Evolutionary conservation across 768 basidiomycete species (phyloP).

Genomic region (Amanita jacksonii): DNA sequence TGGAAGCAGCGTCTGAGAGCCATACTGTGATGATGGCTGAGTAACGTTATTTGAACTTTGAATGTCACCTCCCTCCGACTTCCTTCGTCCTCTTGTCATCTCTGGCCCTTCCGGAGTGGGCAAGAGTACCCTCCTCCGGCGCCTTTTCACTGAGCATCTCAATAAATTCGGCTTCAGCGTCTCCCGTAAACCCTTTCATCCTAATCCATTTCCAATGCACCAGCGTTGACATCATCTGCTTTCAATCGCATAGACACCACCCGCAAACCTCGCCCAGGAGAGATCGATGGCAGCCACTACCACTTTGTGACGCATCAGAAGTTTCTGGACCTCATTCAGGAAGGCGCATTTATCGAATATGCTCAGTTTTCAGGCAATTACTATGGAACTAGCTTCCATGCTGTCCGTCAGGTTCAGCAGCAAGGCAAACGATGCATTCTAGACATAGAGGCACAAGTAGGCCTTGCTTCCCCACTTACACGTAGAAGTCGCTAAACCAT

Average conservation of each 20-base stretch:
- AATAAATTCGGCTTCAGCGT: constrained; percentile 89
- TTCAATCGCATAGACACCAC: constrained; percentile 84
- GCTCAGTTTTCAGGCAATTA: constrained; percentile 89
- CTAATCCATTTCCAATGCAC: constrained; percentile 7
- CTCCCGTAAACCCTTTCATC: constrained; percentile 54
- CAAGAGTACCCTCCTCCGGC: constrained; percentile 81
- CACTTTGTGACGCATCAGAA: constrained; percentile 68
- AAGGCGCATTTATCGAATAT: constrained; percentile 84
- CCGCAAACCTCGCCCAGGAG: constrained; percentile 72
- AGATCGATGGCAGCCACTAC: constrained; percentile 76
- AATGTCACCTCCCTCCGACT: constrained; percentile 23
- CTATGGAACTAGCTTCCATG: constrained; percentile 85
- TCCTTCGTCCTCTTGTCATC: constrained; percentile 71
- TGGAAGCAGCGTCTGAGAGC: background rate
- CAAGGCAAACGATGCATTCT: constrained; percentile 80
- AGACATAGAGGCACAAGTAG: constrained; percentile 93
- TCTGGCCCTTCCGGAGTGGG: constrained; percentile 93
- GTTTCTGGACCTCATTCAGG: constrained; percentile 60
- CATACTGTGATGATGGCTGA: background rate
- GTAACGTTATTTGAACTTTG: no score
- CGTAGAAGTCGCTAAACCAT: constrained; percentile 10
- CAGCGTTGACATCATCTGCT: constrained; percentile 11
- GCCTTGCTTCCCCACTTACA: constrained; percentile 13
- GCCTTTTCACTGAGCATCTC: constrained; percentile 73
- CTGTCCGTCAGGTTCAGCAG: constrained; percentile 58